Conservation (phyloP, 768 basidiomycete species). For the Infundibulicybe gibba region DNA sequence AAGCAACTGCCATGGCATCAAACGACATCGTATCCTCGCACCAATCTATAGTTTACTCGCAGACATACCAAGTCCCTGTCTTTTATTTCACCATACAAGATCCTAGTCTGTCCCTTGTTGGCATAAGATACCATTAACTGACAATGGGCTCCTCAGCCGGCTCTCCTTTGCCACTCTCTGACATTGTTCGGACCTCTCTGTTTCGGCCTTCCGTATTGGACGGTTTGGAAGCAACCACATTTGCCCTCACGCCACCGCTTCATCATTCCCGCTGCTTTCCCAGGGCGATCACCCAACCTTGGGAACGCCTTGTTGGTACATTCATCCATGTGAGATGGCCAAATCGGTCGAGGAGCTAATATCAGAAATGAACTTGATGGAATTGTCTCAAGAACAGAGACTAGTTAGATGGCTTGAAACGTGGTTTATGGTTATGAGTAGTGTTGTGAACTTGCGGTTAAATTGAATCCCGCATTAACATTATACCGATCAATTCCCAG, state of each 20-base stretch:
- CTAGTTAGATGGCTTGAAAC: slow-evolving; percentile 56
- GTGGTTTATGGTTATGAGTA: slow-evolving; percentile 78
- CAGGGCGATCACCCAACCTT: slow-evolving; percentile 85
- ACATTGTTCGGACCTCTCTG: slow-evolving; percentile 54
- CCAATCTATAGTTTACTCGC: slow-evolving; percentile 74
- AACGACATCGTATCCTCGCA: slow-evolving; percentile 34
- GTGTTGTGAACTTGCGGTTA: slow-evolving; percentile 51
- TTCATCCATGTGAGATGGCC: slow-evolving; percentile 84
- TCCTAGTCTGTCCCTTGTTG: slow-evolving; percentile 45
- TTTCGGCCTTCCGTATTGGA: slow-evolving; percentile 49
- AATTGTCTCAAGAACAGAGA: slow-evolving; percentile 24
- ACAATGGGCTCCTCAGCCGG: slow-evolving; percentile 47
- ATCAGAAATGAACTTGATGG: slow-evolving; percentile 34
- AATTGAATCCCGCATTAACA: too few species aligned
- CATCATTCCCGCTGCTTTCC: slow-evolving; percentile 73
- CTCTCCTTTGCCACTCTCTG: slow-evolving; percentile 50
- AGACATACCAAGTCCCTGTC: slow-evolving; percentile 77
- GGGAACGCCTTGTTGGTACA: slow-evolving; percentile 74
- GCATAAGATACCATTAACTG: slow-evolving; percentile 4
- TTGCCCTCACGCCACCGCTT: slow-evolving; percentile 45
- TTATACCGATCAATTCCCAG: too few species aligned
- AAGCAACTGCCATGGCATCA: slow-evolving; percentile 26
- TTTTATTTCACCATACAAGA: slow-evolving; percentile 78
- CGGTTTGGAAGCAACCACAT: slow-evolving; percentile 43
- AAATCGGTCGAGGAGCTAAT: slow-evolving; percentile 67